Percentiles rank a stretch among this genome's conserved stretches.
Evolutionary conservation across 768 basidiomycete species (phyloP).

Genomic region (Leccinum pellstonianum): DNA sequence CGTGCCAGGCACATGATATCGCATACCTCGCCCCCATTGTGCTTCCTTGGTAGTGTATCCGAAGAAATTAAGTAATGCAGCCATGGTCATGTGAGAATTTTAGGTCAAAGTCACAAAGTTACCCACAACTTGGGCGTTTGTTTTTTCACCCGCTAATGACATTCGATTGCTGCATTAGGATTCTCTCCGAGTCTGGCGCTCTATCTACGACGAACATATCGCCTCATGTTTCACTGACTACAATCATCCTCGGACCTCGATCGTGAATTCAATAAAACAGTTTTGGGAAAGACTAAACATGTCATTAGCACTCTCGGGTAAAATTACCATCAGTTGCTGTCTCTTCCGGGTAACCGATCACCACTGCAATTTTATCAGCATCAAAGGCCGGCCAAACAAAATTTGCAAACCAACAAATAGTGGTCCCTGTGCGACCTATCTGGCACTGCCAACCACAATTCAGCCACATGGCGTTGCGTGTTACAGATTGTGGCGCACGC

Average conservation of each 20-base stretch:
- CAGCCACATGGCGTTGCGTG: neutral
- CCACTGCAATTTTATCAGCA: constrained; percentile 24
- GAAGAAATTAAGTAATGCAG: constrained; percentile 23
- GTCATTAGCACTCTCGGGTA: constrained; percentile 1
- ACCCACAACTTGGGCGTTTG: constrained; percentile 9
- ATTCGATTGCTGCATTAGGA: constrained; percentile 34
- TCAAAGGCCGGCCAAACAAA: constrained; percentile 1
- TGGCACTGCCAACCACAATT: constrained; percentile 21
- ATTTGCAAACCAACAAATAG: constrained; percentile 27
- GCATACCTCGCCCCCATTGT: constrained; percentile 46
- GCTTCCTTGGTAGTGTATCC: constrained; percentile 28
- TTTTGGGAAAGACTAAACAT: neutral
- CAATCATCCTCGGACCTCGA: neutral
- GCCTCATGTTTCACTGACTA: constrained; percentile 1
- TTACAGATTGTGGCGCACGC: neutral
- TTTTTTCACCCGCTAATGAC: constrained; percentile 15
- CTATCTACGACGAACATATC: constrained; percentile 25
- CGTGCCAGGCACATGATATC: constrained; percentile 8
- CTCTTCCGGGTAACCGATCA: constrained; percentile 25
- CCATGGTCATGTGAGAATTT: constrained; percentile 32
- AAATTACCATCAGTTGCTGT: neutral
- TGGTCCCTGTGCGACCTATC: constrained; percentile 31
- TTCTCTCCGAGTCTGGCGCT: constrained; percentile 21
- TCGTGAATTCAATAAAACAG: constrained; percentile 4
- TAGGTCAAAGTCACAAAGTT: constrained; percentile 20